A percentile compares a stretch with the other conserved stretches of the same genome.
Conservation (phyloP, 179 eudicot genomes). For the Heliamphora ciliata region DNA sequence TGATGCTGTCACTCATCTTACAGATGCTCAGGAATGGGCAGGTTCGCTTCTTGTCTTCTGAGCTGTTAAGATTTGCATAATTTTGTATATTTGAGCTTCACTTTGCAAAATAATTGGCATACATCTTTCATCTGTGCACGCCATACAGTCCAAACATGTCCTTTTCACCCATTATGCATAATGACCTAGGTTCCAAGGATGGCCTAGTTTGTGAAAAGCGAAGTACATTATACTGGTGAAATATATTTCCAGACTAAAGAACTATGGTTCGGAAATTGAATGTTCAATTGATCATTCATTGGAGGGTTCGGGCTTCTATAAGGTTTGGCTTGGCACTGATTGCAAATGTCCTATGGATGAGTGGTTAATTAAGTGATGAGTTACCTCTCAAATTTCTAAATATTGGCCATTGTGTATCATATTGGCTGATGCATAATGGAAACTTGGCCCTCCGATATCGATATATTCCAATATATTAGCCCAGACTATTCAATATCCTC, state of each 20-base stretch:
- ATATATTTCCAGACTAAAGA: not conserved
- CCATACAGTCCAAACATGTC: not conserved
- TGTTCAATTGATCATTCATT: not conserved
- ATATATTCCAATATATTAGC: too few species aligned
- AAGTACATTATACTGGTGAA: not conserved
- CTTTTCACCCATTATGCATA: not conserved
- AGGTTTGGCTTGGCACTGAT: not conserved
- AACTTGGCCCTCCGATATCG: too few species aligned
- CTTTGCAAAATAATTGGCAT: not conserved
- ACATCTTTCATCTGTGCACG: not conserved
- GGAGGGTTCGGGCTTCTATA: not conserved
- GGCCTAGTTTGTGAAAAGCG: not conserved
- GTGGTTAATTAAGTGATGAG: not conserved
- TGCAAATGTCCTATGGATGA: not conserved
- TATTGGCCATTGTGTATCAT: too few species aligned
- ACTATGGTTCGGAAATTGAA: not conserved
- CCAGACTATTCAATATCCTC: too few species aligned
- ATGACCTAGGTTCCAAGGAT: slow-evolving; percentile 7
- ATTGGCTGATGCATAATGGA: too few species aligned
- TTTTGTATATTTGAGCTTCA: not conserved
- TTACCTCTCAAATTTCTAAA: not conserved
- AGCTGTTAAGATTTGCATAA: not conserved
- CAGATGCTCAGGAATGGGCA: slow-evolving; percentile 99
- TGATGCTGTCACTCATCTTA: slow-evolving; percentile 95
- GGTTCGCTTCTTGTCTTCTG: slow-evolving; percentile 34